phyloP scores from a whole-genome alignment of 345 rosid species.

The Mangifera indica region DNA sequence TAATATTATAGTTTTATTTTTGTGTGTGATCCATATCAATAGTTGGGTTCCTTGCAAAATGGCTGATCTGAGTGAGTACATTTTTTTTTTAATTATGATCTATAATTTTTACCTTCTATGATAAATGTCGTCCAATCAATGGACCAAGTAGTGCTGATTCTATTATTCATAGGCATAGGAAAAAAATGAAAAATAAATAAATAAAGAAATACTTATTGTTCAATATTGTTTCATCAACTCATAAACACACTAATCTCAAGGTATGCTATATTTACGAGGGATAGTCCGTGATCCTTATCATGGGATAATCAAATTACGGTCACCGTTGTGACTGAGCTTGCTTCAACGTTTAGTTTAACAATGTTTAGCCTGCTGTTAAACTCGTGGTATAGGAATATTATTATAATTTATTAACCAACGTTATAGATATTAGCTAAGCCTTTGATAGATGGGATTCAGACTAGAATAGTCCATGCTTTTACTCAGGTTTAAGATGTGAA shows the following conservation, averaged over 20 bases:
- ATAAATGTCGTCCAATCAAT: neutral
- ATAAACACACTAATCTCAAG: no score
- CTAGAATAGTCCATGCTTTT: neutral
- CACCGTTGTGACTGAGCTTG: neutral
- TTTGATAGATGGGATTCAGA: no score
- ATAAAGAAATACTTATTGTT: no score
- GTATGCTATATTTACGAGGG: neutral
- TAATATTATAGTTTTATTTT: neutral
- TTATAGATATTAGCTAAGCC: neutral
- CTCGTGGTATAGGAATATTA: neutral
- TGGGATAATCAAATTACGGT: neutral
- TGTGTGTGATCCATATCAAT: neutral
- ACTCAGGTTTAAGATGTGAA: neutral
- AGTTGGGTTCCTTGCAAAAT: neutral
- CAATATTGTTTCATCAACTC: neutral
- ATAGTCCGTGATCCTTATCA: neutral
- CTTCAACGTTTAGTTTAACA: neutral
- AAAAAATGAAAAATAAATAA: neutral
- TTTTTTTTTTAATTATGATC: conserved; percentile 2
- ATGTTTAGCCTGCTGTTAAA: neutral
- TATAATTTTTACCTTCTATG: neutral
- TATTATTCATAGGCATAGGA: neutral
- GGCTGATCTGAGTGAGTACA: neutral
- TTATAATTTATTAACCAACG: no score
- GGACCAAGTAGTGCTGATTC: neutral